Base-by-base conservation (phyloP, 1,284 basidiomycete species). In the Kalmanozyma brasiliensis region DNA sequence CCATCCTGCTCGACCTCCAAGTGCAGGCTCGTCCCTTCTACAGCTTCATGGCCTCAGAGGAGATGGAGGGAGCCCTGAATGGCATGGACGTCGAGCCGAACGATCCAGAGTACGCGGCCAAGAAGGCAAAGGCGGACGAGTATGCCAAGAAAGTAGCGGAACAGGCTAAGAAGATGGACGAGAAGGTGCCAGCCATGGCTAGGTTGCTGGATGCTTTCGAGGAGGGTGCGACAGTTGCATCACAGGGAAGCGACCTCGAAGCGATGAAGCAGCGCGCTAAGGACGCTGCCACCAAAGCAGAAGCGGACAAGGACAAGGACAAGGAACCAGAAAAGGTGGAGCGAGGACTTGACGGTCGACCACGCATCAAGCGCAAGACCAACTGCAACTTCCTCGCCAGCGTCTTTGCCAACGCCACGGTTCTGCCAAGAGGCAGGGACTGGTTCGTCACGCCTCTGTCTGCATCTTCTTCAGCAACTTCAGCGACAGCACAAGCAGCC, bases 1-100 rank as follows among this genome's bases (percentile, higher is more conserved):
- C 88, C 3, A 82, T 86, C 1, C 84, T 97, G 10, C 85, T 94
- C 4, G 85, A 86, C 3, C 84, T 94, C 30, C 87, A 70, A 32
- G 74, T 81, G 33, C 72, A 74, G 22, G 66, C 74, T 14, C 63
- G 68, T 24, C 77, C 77, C 1, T 76, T 79, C 48, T 80, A 81
- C 59, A 68, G 61, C 32, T 79, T 81, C 51, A 63, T 78, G 34
- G 61, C 74, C 10, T 60, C 71, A 16, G 56, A 73, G 33, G 75
- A 79, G 48, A 57, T 70, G 52, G 66, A 78, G 42, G 61, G 59
- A 14, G 66, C 72, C 3, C 62, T 80, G 44, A 58, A 67, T 14
- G 78, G 76, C 16, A 68, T 80, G 73, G 73, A 78, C 32, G 77
- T 77, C 17, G 79, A 81, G 38, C 73, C 77, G 3, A 56, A 56